Percentiles rank a stretch among this genome's conserved stretches.
phyloP scores from a whole-genome alignment of 2,329 filamentous ascomycete species.

The Ascochyta clinopodiicola region DNA sequence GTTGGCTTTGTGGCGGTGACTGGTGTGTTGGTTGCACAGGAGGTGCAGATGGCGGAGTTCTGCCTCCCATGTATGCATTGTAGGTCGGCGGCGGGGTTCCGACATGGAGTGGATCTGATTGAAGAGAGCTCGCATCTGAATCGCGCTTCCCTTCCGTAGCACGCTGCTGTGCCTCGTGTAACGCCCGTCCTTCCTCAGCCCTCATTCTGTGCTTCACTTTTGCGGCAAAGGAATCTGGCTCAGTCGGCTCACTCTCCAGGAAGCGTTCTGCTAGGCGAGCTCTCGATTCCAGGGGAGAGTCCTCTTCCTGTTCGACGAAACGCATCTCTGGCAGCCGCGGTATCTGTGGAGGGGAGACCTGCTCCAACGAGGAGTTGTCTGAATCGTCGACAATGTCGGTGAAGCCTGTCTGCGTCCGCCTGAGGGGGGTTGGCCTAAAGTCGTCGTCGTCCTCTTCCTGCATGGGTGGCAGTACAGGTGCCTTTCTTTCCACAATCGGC shows the following conservation, averaged over 20 bases:
- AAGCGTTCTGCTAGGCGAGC: conserved; percentile 34
- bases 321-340: conserved; percentile 40
- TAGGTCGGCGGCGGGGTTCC: conserved; percentile 37
- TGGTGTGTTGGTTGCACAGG: conserved; percentile 14
- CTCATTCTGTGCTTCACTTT: conserved; percentile 59
- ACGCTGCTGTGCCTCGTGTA: conserved; percentile 53
- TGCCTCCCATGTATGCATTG: conserved; percentile 24
- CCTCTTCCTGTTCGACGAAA: conserved; percentile 26
- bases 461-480: conserved; percentile 37
- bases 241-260: conserved; percentile 39
- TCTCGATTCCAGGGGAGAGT: conserved; percentile 36
- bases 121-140: conserved; percentile 41
- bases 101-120: conserved; percentile 33
- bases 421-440: conserved; percentile 62
- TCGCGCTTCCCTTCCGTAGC: conserved; percentile 29
- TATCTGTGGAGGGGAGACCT: conserved; percentile 49
- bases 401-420: conserved; percentile 65
- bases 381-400: conserved; percentile 29
- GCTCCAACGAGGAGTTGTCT: conserved; percentile 37
- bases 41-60: conserved; percentile 31
- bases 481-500: conserved; percentile 29
- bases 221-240: conserved; percentile 55
- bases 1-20: conserved; percentile 21
- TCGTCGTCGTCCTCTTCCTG: conserved; percentile 52
- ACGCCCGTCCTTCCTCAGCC: conserved; percentile 58